These are phyloP conservation scores for Raphanus raphanistrum DNA, from an alignment of 345 rosid species.

Conservation along the genomic window DNA sequence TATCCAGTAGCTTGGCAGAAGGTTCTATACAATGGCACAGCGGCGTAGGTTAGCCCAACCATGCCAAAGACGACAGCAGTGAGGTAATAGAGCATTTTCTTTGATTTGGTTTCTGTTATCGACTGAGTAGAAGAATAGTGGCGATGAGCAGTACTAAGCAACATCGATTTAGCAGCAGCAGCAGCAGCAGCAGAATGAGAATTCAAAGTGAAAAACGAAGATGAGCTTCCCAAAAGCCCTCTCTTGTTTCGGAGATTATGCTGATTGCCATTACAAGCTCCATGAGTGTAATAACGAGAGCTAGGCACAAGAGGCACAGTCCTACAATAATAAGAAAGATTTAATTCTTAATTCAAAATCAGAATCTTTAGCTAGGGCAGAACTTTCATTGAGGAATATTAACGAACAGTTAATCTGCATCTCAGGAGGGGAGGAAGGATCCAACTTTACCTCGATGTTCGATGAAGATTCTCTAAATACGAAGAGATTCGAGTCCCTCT, in stretches of 20 bases:
- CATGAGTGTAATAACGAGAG: constrained; percentile 1
- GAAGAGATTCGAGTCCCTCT: constrained; percentile 19
- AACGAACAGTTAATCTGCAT: neutral
- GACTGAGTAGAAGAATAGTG: constrained; percentile 51
- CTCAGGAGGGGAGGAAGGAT: neutral
- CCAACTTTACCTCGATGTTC: neutral
- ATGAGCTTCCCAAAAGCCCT: constrained; percentile 32
- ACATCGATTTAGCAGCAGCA: constrained; percentile 6
- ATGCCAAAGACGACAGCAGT: constrained; percentile 72
- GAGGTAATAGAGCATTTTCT: constrained; percentile 67
- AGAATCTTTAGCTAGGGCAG: neutral
- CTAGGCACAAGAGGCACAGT: constrained; percentile 21
- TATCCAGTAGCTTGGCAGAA: constrained; percentile 97
- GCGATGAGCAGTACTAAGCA: constrained; percentile 33
- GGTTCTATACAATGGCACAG: constrained; percentile 86
- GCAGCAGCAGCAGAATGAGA: neutral
- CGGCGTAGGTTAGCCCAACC: constrained; percentile 86
- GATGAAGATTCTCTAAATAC: constrained; percentile 22
- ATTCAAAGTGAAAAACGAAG: neutral
- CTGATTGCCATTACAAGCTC: constrained; percentile 32
- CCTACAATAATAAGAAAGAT: constrained; percentile 28
- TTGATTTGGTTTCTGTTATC: constrained; percentile 54
- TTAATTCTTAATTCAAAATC: neutral
- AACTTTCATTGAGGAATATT: neutral
- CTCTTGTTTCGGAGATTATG: constrained; percentile 30